phyloP scores from a whole-genome alignment of 352 stramenopile species.

The Pythium guiyangense region DNA sequence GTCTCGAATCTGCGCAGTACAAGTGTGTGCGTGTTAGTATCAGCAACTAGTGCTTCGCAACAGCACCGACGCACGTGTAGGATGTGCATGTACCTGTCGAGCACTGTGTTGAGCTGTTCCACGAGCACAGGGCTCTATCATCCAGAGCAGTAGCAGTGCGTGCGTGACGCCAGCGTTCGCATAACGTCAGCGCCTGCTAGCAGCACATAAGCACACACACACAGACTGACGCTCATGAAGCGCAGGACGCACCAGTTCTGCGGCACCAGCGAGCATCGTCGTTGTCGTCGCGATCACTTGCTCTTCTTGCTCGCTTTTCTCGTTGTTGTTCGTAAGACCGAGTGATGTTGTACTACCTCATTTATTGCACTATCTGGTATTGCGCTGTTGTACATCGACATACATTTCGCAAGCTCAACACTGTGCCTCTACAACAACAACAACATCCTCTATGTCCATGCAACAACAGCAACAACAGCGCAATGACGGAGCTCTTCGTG shows the following conservation, averaged over 20 bases:
- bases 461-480: too few relatives aligned
- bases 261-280: slow-evolving; percentile 9
- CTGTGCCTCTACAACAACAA: too few relatives aligned
- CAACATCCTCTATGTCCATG: too few relatives aligned
- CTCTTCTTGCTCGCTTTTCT: not conserved
- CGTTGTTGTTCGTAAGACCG: slow-evolving; percentile 5
- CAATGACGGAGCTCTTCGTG: too few relatives aligned
- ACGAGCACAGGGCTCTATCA: slow-evolving; percentile 52
- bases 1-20: slow-evolving; percentile 54
- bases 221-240: not conserved
- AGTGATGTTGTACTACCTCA: too few relatives aligned
- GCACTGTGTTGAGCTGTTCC: slow-evolving; percentile 56
- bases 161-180: too few relatives aligned
- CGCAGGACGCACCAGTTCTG: slow-evolving; percentile 14
- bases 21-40: slow-evolving; percentile 1
- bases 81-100: slow-evolving; percentile 54
- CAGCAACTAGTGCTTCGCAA: not conserved
- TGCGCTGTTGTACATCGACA: too few relatives aligned
- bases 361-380: too few relatives aligned
- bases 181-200: too few relatives aligned
- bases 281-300: not conserved
- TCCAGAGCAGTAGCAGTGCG: not conserved
- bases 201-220: not conserved
- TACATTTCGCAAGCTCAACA: too few relatives aligned
- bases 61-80: too few relatives aligned